Base-by-base conservation (phyloP, 345 rosid species). In the Euphorbia lathyris region DNA sequence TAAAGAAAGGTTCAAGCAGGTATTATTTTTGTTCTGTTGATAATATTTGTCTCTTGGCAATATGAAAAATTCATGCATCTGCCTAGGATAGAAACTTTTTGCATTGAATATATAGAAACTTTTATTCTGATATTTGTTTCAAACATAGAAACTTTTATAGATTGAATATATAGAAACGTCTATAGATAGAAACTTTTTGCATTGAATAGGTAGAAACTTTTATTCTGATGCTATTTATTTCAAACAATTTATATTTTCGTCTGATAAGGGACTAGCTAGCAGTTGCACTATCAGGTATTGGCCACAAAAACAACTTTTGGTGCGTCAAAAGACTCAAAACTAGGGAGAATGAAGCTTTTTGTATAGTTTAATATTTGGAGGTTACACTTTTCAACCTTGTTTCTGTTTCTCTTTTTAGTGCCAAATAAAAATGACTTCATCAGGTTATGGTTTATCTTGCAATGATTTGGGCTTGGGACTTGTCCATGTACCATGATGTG, bases 1-100 rank as follows among this genome's bases (percentile, higher is more conserved):
- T 5, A 89, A 73, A 79, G 89, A 89, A 76, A 84, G 97, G 72
- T 80, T 75, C 56, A 84, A 79, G 69, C 96, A 83, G 95, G 95
- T 89, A 77, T 72, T 55, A 10, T 40, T 27, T 40, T 66, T 34
- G 32, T n/a, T 65, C 52, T 50, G 6, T 9, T 43, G 25, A 2
- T n/a, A n/a, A 48, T 9, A 23, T 52, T 52, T n/a, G 10, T 59
- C 17, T 74, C 66, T 25, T 38, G 22, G 34, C 29, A 64, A 13
- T 45, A 26, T 45, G 34, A n/a, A 43, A 9, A 63, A 14, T 45
- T 51, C 32, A 9, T 43, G 34, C 55, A 43, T 64, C 12, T 42
- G 13, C 7, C 13, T 11, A 22, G 29, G 34, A 22, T 45, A 61
- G 19, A 42, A 23, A 1, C 47, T 25, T 25, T 25, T 6, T 7